These are phyloP conservation scores for Fusarium sp. DNA, from an alignment of 2,329 filamentous ascomycete genomes.

Conservation along the genomic window DNA sequence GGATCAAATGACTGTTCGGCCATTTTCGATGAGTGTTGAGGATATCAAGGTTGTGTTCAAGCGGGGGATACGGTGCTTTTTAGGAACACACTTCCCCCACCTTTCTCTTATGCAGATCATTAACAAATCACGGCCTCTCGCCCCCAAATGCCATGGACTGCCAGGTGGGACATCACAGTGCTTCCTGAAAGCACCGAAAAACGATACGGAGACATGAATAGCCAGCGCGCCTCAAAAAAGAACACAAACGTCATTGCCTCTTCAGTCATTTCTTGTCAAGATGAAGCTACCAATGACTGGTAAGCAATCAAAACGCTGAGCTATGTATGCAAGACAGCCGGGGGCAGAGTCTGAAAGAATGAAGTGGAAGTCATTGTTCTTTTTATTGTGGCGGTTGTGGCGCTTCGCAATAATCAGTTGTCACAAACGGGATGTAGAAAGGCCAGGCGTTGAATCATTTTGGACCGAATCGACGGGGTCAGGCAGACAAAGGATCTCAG, in stretches of 20 bases:
- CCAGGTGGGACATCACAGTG: too few species aligned
- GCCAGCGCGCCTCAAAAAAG: background rate
- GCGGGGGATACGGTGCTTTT: background rate
- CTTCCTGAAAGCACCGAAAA: too few species aligned
- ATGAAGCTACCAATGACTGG: background rate
- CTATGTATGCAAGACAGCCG: background rate
- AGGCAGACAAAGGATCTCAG: background rate
- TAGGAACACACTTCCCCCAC: background rate
- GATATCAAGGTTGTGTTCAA: background rate
- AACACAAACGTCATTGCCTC: background rate
- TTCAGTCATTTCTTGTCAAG: background rate
- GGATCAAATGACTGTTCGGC: background rate
- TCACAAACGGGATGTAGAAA: background rate
- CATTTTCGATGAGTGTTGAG: background rate
- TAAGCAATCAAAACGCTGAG: background rate
- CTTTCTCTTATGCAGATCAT: background rate
- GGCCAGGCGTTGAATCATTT: background rate
- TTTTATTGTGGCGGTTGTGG: background rate
- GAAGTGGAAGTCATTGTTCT: background rate
- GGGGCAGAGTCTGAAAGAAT: background rate
- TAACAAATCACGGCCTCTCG: background rate
- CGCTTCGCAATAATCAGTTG: background rate
- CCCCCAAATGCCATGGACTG: background rate
- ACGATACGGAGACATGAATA: too few species aligned
- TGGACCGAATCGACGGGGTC: background rate